phyloP scores from a whole-genome alignment of 2,329 filamentous ascomycete genomes.

The Fusarium graminum region DNA sequence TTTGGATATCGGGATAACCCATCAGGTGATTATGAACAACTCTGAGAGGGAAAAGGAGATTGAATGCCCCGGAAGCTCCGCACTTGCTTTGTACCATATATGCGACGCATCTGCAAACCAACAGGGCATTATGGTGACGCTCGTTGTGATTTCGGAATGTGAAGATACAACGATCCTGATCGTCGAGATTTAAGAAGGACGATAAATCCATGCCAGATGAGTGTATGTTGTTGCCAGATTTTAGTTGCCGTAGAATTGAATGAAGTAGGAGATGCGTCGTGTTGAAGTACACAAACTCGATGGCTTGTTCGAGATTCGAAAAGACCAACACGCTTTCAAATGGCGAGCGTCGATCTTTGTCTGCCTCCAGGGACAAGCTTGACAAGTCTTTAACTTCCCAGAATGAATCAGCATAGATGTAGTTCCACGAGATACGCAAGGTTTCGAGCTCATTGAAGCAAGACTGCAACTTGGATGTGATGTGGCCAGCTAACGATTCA shows the following conservation, averaged over 20 bases:
- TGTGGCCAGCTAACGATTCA: neutral
- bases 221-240: neutral
- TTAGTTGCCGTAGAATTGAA: neutral
- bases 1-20: neutral
- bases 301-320: neutral
- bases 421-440: neutral
- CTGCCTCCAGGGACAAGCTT: neutral
- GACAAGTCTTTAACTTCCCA: neutral
- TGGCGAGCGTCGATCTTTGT: rapidly evolving
- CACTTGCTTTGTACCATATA: neutral
- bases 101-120: neutral
- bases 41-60: slow-evolving; percentile 1
- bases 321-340: neutral
- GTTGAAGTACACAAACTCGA: slow-evolving; percentile 10
- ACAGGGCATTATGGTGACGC: neutral
- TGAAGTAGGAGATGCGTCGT: neutral
- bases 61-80: slow-evolving; percentile 5
- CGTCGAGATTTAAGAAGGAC: neutral
- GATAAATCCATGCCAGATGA: neutral
- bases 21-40: slow-evolving; percentile 1
- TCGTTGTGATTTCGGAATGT: neutral
- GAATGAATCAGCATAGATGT: neutral
- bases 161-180: neutral
- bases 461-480: neutral
- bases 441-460: neutral